These are phyloP conservation scores for Mikania micrantha DNA, from an alignment of 129 eudicot genomes.

Conservation along the genomic window DNA sequence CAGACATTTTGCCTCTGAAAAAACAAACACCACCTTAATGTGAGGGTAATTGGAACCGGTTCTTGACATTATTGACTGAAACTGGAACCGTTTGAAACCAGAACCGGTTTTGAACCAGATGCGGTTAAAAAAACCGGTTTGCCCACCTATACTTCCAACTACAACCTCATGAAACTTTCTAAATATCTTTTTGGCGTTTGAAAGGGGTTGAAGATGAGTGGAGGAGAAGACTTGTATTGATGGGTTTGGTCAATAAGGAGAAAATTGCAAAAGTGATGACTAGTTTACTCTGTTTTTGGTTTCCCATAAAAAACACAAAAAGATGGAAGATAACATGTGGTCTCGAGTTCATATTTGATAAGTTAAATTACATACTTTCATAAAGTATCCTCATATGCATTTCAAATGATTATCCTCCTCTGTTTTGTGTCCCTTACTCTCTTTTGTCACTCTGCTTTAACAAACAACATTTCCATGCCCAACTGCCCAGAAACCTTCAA, in stretches of 20 bases:
- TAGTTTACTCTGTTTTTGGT: background rate
- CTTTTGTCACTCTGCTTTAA: background rate
- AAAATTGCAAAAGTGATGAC: background rate
- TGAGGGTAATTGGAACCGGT: too few species aligned
- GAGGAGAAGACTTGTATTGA: background rate
- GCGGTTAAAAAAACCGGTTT: too few species aligned
- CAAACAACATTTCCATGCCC: background rate
- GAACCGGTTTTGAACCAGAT: too few species aligned
- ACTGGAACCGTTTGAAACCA: too few species aligned
- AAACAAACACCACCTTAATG: too few species aligned
- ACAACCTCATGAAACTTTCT: constrained; percentile 4
- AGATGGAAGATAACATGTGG: too few species aligned
- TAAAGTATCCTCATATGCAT: background rate
- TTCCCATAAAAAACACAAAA: background rate
- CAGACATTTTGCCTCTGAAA: too few species aligned
- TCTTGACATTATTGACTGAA: too few species aligned
- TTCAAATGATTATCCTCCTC: background rate
- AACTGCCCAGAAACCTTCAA: constrained; percentile 4
- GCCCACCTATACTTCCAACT: too few species aligned
- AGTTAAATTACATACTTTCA: too few species aligned
- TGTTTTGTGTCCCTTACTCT: background rate
- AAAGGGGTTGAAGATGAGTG: constrained; percentile 7
- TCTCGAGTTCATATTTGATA: too few species aligned
- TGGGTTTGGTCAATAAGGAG: background rate
- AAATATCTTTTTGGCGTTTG: background rate